Evolutionary conservation across 2,329 filamentous ascomycete species (phyloP), one percentile per base, ranked within the genome.

Genomic region (Diaporthe caulivora): DNA sequence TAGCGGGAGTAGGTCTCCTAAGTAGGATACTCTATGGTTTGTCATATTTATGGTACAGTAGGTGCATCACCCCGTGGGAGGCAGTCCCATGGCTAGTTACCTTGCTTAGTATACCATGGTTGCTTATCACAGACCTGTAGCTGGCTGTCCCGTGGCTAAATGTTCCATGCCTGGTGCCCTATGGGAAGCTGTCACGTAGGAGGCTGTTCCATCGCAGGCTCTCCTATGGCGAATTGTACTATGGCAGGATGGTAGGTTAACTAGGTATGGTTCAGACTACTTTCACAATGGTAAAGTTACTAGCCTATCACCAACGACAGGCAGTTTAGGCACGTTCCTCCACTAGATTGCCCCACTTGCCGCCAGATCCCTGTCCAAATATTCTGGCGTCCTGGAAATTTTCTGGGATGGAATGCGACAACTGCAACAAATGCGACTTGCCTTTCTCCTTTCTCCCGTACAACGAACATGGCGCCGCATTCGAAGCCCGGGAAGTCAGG

Each of bases 391-490:
- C 37, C 44, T 60, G 55, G 44, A 53, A 71, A 53, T 53, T 71
- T 62, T 62, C 42, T 62, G 68, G 53, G 57, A 57, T 42, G 51
- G 54, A 51, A 47, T 37, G 54, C 65, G 49, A 47, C n/a, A 53
- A 34, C 11, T 13, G 34, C 57, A 26, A 58, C 37, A n/a, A 51
- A 51, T 18, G 53, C 42, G 15, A 34, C 9, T 24, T 24, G 6
- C 44, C 42, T 49, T 17, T 31, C 26, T 34, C 34, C 34, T 34
- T 5, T 21, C 58, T 31, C 21, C 24, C 7, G n/a, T 11, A 29
- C 42, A 49, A 18, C 60, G 21, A 65, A 51, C 18, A 75, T 75
- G 72, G 69, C 72, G 31, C 34, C 69, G 26, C 71, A 60, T 10
- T 44, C 74, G 15, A 74, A 71, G 31, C 13, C 29, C 10, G 60